phyloP scores from a whole-genome alignment of 1,284 basidiomycete species.

The Coriolopsis trogii region DNA sequence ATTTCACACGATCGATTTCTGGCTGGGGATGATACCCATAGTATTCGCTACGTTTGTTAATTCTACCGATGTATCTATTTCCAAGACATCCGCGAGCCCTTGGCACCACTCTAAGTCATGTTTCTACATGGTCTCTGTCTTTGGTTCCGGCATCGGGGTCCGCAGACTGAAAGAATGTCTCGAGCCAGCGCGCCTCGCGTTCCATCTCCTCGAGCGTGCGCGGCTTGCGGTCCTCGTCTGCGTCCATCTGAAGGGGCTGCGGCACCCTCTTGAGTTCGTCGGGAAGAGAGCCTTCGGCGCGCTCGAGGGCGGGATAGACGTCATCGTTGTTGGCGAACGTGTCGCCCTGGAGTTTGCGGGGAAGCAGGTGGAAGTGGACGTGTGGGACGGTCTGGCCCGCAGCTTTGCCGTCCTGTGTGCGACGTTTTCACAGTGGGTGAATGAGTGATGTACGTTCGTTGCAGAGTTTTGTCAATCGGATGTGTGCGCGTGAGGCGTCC shows the following conservation, averaged over 20 bases:
- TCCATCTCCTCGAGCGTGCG: constrained; percentile 51
- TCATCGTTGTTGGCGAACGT: constrained; percentile 74
- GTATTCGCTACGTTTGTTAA: too few relatives aligned
- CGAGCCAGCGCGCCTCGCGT: constrained; percentile 39
- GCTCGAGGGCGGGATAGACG: constrained; percentile 79
- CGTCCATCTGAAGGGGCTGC: constrained; percentile 51
- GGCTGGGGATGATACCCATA: too few relatives aligned
- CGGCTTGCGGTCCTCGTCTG: constrained; percentile 70
- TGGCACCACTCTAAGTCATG: not conserved
- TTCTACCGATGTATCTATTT: too few relatives aligned
- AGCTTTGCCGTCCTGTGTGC: constrained; percentile 77
- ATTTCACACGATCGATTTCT: not conserved
- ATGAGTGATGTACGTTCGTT: not conserved
- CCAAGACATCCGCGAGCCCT: not conserved
- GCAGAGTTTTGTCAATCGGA: not conserved
- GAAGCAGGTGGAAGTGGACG: constrained; percentile 89
- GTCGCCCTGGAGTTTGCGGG: constrained; percentile 72
- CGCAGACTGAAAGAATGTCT: constrained; percentile 34
- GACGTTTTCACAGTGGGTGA: not conserved
- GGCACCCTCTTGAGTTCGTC: constrained; percentile 37
- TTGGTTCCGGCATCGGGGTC: not conserved
- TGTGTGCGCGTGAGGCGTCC: too few relatives aligned
- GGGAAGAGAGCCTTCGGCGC: constrained; percentile 56
- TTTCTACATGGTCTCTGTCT: not conserved
- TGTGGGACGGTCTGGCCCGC: constrained; percentile 89